Percentiles rank a stretch among this genome's conserved stretches.
Conservation (phyloP, 495 filamentous ascomycete species). For the Neurospora cerealis region DNA sequence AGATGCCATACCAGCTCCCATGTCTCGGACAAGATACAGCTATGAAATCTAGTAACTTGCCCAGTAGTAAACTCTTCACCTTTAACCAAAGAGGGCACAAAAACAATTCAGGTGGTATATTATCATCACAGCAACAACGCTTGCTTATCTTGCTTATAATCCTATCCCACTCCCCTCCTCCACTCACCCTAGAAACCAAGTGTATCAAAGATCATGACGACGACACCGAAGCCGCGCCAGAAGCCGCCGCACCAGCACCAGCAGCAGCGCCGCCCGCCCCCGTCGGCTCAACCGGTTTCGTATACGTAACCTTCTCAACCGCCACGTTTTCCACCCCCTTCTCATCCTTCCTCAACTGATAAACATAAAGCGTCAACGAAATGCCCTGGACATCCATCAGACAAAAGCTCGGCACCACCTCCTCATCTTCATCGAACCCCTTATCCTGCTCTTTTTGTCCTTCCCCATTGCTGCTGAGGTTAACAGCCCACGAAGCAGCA, state of each 20-base stretch:
- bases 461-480: constrained; percentile 22
- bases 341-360: constrained; percentile 83
- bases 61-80: not conserved
- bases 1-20: not conserved
- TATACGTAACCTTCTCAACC: constrained; percentile 96
- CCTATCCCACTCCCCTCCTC: not conserved
- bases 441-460: not conserved
- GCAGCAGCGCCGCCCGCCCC: constrained; percentile 9
- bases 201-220: not conserved
- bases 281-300: constrained; percentile 61
- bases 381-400: constrained; percentile 99
- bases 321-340: constrained; percentile 86
- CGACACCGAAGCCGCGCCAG: not conserved
- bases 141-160: not conserved
- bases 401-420: constrained; percentile 89
- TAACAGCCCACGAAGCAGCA: not conserved
- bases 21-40: not conserved
- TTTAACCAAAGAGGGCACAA: not conserved
- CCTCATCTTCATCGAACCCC: constrained; percentile 61
- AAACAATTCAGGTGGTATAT: not conserved
- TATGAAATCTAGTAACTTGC: not conserved
- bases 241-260: not conserved
- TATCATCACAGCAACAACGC: not conserved
- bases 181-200: not conserved
- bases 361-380: constrained; percentile 93